Evolutionary conservation across 495 filamentous ascomycete species (phyloP).

Genomic region (Cairneyella variabilis): DNA sequence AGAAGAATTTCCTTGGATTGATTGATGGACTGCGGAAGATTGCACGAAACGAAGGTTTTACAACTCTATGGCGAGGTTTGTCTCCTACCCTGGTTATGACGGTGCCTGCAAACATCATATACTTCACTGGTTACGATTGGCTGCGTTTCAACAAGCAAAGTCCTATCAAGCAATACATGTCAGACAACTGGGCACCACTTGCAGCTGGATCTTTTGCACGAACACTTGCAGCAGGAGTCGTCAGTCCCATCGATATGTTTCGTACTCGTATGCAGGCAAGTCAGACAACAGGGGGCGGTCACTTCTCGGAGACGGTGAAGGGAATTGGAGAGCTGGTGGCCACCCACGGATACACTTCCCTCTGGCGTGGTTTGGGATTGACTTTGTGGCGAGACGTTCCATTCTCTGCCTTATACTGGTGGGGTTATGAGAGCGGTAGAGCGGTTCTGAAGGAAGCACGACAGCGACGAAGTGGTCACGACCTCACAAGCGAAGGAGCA

Average conservation of each 20-base stretch:
- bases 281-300: conserved; percentile 43
- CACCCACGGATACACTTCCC: conserved; percentile 66
- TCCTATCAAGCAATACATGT: conserved; percentile 57
- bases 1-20: conserved; percentile 82
- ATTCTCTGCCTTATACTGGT: conserved; percentile 97
- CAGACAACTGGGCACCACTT: conserved; percentile 71
- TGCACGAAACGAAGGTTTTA: conserved; percentile 85
- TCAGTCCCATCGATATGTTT: conserved; percentile 93
- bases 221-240: conserved; percentile 72
- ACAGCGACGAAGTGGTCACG: conserved; percentile 38
- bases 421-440: conserved; percentile 85
- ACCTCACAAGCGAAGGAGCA: conserved; percentile 25
- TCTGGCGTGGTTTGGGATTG: conserved; percentile 90
- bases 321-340: conserved; percentile 77
- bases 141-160: conserved; percentile 66
- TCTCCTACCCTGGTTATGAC: conserved; percentile 93
- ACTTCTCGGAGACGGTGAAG: conserved; percentile 68
- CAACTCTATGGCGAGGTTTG: conserved; percentile 87
- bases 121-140: conserved; percentile 98
- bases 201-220: conserved; percentile 76
- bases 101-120: conserved; percentile 93
- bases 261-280: conserved; percentile 86
- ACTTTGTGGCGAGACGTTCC: conserved; percentile 97
- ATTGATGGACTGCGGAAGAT: conserved; percentile 93
- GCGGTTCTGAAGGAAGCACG: conserved; percentile 60